Evolutionary conservation across 768 basidiomycete genomes (phyloP), one percentile per base, ranked within the genome.

Genomic region (Kwoniella bestiolae): DNA sequence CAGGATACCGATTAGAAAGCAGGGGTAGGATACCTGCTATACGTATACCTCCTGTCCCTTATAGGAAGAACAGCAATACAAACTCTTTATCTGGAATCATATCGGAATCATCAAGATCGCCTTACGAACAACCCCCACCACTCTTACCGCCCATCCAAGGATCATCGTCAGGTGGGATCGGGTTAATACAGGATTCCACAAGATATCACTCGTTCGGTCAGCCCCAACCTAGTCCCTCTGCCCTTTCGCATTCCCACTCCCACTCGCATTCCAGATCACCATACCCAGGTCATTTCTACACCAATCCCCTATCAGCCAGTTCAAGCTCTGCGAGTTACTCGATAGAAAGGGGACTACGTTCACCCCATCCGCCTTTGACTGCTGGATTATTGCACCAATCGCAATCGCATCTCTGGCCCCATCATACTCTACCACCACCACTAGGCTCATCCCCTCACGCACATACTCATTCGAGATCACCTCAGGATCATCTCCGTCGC

Each of bases 321-420:
- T 47, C 44, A 3, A 47, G 44, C 31, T 47, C 65, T n/a, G 8
- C 59, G 11, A 61, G 52, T 49, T 31, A 46, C 34, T 55, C 52
- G 14, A 44, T 34, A 16, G 56, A 68, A 49, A 58, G 66, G 26
- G 45, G 57, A 32, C 45, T 68, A 2, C 66, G 66, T 23, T 68
- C 66, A 45, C 66, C 66, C 12, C 61, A 68, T 68, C 66, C 66
- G 29, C 62, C 66, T 16, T 56, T 68, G 5, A 63, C 66, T 4
- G 66, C 66, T 50, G 38, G 46, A 21, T 9, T 63, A 7, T 47
- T 49, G 18, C 47, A 44, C 4, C 28, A 45, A 29, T 52, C 23
- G 5, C 58, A 61, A 38, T 23, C 28, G n/a, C 55, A 65, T 26
- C 56, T 65, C 31, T 65, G 63, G 63, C 63, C 63, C 12, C 56